phyloP scores from a whole-genome alignment of 176 grass and related monocot species.

The Avena sativa region DNA sequence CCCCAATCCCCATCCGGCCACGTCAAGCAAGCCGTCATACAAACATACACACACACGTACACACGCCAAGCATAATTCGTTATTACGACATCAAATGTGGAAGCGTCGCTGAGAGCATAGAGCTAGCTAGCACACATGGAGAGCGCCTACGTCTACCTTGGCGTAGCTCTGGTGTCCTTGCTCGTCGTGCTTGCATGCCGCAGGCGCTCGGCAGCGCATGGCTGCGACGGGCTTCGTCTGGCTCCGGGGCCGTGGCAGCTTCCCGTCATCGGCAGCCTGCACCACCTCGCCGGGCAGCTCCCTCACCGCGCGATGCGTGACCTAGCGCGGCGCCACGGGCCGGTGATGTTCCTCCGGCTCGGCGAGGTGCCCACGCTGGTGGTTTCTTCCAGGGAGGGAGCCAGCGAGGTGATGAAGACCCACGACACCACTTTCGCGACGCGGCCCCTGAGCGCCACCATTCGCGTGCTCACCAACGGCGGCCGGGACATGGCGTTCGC shows the following conservation, averaged over 20 bases:
- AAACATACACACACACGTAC: no score
- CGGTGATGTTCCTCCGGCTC: background rate
- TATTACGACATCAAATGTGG: no score
- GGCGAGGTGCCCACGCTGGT: constrained; percentile 5
- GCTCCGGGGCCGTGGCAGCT: background rate
- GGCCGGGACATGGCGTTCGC: background rate
- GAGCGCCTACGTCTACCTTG: background rate
- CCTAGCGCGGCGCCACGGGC: background rate
- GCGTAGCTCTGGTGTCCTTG: background rate
- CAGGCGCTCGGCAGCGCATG: background rate
- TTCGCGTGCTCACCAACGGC: background rate
- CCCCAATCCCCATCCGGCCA: no score
- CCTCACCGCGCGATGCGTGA: background rate
- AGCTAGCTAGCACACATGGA: no score
- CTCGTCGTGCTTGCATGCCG: background rate
- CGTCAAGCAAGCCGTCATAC: no score
- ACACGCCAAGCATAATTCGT: no score
- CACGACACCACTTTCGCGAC: background rate
- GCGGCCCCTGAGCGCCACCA: background rate
- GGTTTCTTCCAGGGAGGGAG: background rate
- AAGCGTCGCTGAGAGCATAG: no score
- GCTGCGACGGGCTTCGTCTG: background rate
- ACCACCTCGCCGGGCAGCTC: background rate
- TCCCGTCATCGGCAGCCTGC: background rate
- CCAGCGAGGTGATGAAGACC: background rate